Evolutionary conservation across 306 rosid species (phyloP).

Genomic region (Lathyrus aphaca): DNA sequence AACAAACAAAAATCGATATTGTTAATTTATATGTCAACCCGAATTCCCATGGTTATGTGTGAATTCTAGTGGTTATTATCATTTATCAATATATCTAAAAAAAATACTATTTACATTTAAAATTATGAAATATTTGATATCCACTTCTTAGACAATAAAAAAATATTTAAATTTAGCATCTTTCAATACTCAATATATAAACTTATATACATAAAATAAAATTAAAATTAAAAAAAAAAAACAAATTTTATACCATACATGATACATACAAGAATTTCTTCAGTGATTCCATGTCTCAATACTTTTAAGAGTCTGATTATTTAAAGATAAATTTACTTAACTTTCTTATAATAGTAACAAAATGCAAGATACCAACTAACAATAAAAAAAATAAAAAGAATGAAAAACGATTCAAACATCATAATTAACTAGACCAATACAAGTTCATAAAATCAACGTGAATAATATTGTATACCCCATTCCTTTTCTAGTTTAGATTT

Average conservation of each 20-base stretch:
- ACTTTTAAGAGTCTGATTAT: background rate
- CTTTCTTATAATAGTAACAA: background rate
- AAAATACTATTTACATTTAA: too few relatives aligned
- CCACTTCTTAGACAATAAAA: too few relatives aligned
- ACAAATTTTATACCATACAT: background rate
- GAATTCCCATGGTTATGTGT: too few relatives aligned
- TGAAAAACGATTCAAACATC: background rate
- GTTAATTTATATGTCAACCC: too few relatives aligned
- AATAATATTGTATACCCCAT: constrained; percentile 44
- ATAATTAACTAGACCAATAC: background rate
- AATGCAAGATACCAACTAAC: background rate
- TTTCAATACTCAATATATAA: too few relatives aligned
- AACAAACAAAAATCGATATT: too few relatives aligned
- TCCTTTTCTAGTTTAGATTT: constrained; percentile 44
- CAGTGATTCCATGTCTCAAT: background rate
- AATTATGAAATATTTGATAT: too few relatives aligned
- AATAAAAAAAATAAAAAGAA: background rate
- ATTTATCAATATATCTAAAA: too few relatives aligned
- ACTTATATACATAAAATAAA: too few relatives aligned
- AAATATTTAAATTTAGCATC: too few relatives aligned
- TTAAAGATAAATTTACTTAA: background rate
- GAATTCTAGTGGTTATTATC: too few relatives aligned
- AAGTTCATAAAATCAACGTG: background rate
- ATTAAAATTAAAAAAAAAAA: too few relatives aligned
- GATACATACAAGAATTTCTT: background rate